Evolutionary conservation across 2,329 filamentous ascomycete species (phyloP).

Genomic region (Ceratocystis variospora): DNA sequence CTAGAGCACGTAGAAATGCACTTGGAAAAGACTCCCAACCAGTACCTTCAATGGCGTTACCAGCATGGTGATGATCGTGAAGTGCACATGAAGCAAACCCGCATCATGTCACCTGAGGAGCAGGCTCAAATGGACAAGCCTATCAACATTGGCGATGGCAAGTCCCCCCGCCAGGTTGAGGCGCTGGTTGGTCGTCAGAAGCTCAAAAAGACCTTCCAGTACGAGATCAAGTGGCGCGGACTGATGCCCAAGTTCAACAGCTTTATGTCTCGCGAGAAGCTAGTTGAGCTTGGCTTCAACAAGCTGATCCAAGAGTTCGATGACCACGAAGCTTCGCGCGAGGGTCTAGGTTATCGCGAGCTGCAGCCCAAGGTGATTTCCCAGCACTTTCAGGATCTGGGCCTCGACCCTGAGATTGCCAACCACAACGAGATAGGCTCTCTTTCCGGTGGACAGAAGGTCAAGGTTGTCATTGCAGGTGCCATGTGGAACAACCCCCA

Average conservation of each 20-base stretch:
- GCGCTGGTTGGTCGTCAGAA: conserved; percentile 91
- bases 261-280: conserved; percentile 83
- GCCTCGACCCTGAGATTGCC: conserved; percentile 91
- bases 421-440: conserved; percentile 98
- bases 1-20: conserved; percentile 99
- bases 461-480: conserved; percentile 93
- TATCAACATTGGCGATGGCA: conserved; percentile 73
- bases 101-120: conserved; percentile 73
- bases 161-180: conserved; percentile 64
- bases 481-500: conserved; percentile 99
- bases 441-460: conserved; percentile 91
- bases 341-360: conserved; percentile 90
- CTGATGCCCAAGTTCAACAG: conserved; percentile 87
- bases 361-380: conserved; percentile 87
- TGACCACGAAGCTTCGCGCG: conserved; percentile 95
- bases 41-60: conserved; percentile 98
- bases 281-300: conserved; percentile 70
- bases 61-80: conserved; percentile 94
- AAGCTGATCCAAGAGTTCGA: conserved; percentile 98
- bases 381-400: conserved; percentile 96
- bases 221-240: conserved; percentile 88
- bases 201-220: conserved; percentile 98
- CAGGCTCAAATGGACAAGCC: conserved; percentile 82
- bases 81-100: conserved; percentile 94
- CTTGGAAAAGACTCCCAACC: conserved; percentile 95